These are phyloP conservation scores for Fusarium burgessii DNA, from an alignment of 2,329 filamentous ascomycete genomes.

Conservation along the genomic window DNA sequence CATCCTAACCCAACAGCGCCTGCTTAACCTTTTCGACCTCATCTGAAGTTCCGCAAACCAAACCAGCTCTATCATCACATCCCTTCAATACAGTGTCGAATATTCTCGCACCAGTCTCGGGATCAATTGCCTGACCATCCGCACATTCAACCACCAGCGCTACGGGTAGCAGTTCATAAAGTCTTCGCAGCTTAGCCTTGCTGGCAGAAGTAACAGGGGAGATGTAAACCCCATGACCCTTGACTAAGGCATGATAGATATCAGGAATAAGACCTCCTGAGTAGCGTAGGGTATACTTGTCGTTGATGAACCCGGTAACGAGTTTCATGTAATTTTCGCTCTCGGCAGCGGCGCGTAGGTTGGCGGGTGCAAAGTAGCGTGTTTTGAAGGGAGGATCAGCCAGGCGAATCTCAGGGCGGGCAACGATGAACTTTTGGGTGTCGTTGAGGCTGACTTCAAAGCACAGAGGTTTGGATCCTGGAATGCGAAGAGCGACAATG, in stretches of 20 bases:
- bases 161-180: constrained; percentile 72
- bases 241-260: constrained; percentile 68
- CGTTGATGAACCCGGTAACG: constrained; percentile 61
- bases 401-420: constrained; percentile 57
- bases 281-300: constrained; percentile 70
- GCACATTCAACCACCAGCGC: constrained; percentile 71
- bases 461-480: constrained; percentile 55
- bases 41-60: constrained; percentile 63
- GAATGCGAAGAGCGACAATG: constrained; percentile 64
- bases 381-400: constrained; percentile 57
- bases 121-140: constrained; percentile 67
- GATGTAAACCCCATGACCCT: constrained; percentile 71
- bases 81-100: constrained; percentile 54
- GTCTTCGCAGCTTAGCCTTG: constrained; percentile 67
- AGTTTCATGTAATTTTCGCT: constrained; percentile 62
- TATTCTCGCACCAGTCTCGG: constrained; percentile 56
- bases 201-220: constrained; percentile 65
- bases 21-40: constrained; percentile 58
- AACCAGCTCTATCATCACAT: constrained; percentile 62
- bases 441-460: constrained; percentile 63
- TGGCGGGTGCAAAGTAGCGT: constrained; percentile 72
- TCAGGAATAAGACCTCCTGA: constrained; percentile 72
- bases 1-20: constrained; percentile 22
- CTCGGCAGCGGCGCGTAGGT: constrained; percentile 68
- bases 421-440: constrained; percentile 49